phyloP scores from a whole-genome alignment of 805 yeast genomes.

The Millerago galiae region DNA sequence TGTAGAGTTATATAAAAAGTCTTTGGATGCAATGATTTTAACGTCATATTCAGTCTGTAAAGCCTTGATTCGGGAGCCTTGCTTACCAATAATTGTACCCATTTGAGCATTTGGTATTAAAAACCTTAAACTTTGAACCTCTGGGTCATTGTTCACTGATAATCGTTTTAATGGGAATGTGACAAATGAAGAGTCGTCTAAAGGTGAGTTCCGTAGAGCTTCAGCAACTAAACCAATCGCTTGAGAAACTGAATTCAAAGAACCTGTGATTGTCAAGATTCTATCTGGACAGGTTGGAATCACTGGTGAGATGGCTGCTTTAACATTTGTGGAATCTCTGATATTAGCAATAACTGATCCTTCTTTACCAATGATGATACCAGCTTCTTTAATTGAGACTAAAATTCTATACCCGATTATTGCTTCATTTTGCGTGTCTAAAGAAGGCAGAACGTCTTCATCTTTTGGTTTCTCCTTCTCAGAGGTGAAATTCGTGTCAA shows the following conservation, averaged over 20 bases:
- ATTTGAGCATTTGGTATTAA: constrained; percentile 78
- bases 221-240: constrained; percentile 68
- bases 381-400: constrained; percentile 82
- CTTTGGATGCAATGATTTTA: constrained; percentile 83
- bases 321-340: constrained; percentile 68
- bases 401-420: constrained; percentile 39
- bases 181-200: constrained; percentile 32
- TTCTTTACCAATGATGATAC: constrained; percentile 81
- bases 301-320: constrained; percentile 81
- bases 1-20: constrained; percentile 70
- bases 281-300: constrained; percentile 78
- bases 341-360: constrained; percentile 74
- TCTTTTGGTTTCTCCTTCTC: constrained; percentile 3
- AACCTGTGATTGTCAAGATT: constrained; percentile 72
- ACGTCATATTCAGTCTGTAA: constrained; percentile 64
- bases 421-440: constrained; percentile 18
- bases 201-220: constrained; percentile 46
- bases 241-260: constrained; percentile 57
- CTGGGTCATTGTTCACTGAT: constrained; percentile 41
- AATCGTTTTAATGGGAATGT: constrained; percentile 57
- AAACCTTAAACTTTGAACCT: constrained; percentile 55
- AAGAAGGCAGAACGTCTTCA: constrained; percentile 16
- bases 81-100: constrained; percentile 85
- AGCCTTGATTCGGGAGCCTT: constrained; percentile 72
- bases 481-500: constrained; percentile 21